Base-by-base conservation (phyloP, 108 stramenopile species). In the Nitzschia sp. region DNA sequence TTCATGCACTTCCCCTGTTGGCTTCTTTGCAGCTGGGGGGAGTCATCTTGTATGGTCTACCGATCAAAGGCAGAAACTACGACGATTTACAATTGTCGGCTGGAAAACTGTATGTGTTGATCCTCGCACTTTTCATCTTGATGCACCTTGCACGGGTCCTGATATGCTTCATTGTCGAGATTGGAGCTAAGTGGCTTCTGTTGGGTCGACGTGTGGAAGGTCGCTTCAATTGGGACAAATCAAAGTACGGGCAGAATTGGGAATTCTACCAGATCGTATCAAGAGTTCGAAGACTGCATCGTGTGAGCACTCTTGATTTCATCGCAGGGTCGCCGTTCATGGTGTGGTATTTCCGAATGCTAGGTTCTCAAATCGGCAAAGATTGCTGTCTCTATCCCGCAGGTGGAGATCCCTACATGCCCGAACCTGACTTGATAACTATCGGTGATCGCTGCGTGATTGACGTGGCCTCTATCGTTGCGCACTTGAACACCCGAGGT, bases 401-500 rank as follows among this genome's bases (percentile, higher is more conserved):
- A 43, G 77, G 85, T 26, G 82, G 65, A 41, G 86, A 87, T 57
- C 81, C 83, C 0, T 76, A 68, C 60, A 84, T 87, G 86, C 74
- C 87, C 7, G 84, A 88, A 52, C 84, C 80, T 2, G 82, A 85
- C 40, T 65, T 84, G 42, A 75, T 85, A 9, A 57, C 26, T 15
- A 83, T 88, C 17, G 87, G 87, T 12, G 81, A 85, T 58, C 50
- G 77, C 19, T 57, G 69, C 50, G 77, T 72, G 10, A 63, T 88
- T 55, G 87, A 88, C 54, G 51, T 73, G 26, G 84, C 84, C 0
- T 81, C 82, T 2, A 61, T 88, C 39, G 77, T 81, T 2, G 40
- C 63, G 22, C 87, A 88, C 57, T 61, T 88, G 71, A 88, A 88
- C 57, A 88, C 87, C 10, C 67, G 82, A 46, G 87, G 87, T 20